Percentiles rank a stretch among this genome's conserved stretches.
phyloP scores from a whole-genome alignment of 345 rosid genomes.

The Eutrema yunnanense region DNA sequence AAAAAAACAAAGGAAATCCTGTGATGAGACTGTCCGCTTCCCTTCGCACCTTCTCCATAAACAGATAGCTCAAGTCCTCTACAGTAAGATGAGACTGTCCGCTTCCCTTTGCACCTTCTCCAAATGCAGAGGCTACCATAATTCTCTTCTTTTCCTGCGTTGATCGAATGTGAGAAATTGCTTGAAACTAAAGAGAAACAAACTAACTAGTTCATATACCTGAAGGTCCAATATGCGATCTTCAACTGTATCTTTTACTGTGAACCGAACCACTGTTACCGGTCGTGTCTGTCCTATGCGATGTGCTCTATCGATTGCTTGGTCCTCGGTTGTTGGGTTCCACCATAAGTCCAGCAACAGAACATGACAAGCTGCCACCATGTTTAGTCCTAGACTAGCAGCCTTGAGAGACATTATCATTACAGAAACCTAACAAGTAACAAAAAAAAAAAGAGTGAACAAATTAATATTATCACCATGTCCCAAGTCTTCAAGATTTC shows the following conservation, averaged over 20 bases:
- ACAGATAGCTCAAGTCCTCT: conserved; percentile 79
- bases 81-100: conserved; percentile 73
- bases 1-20: too few species aligned
- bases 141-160: conserved; percentile 85
- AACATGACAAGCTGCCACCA: conserved; percentile 97
- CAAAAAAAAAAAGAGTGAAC: not conserved
- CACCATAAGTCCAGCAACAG: conserved; percentile 91
- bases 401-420: conserved; percentile 98
- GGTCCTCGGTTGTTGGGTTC: conserved; percentile 98
- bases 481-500: not conserved
- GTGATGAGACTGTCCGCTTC: too few species aligned
- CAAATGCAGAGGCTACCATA: conserved; percentile 94
- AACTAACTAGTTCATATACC: conserved; percentile 24
- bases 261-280: conserved; percentile 74
- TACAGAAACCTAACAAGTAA: conserved; percentile 56
- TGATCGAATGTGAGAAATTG: not conserved
- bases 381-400: conserved; percentile 93
- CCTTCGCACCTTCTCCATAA: conserved; percentile 18
- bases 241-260: conserved; percentile 84
- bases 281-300: conserved; percentile 95
- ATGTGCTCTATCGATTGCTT: conserved; percentile 96
- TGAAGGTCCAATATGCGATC: conserved; percentile 90
- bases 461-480: not conserved
- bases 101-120: conserved; percentile 78
- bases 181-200: not conserved